Evolutionary conservation across 345 rosid genomes (phyloP).

Genomic region (Populus euphratica): DNA sequence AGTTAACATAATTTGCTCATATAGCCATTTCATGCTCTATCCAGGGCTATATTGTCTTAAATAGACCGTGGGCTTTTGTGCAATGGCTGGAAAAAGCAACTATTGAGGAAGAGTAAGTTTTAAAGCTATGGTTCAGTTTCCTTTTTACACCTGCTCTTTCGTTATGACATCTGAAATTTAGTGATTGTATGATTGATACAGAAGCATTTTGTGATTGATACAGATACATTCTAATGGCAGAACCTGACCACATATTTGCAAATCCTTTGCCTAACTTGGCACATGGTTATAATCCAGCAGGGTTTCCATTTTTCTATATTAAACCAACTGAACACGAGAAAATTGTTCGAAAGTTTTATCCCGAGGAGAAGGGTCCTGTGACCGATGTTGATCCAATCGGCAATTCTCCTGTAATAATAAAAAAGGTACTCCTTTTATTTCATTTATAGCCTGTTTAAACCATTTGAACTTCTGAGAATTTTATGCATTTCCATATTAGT

Average conservation of each 20-base stretch:
- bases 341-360: constrained; percentile 62
- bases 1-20: background rate
- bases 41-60: constrained; percentile 96
- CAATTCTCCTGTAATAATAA: constrained; percentile 74
- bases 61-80: constrained; percentile 98
- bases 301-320: constrained; percentile 87
- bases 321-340: constrained; percentile 51
- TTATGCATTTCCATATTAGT: background rate
- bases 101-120: constrained; percentile 84
- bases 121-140: background rate
- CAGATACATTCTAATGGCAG: constrained; percentile 90
- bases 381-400: constrained; percentile 67
- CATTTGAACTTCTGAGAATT: background rate
- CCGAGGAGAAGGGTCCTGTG: constrained; percentile 63
- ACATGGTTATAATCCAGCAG: constrained; percentile 64
- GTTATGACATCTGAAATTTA: constrained; percentile 17
- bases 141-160: background rate
- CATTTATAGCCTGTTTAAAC: background rate
- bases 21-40: constrained; percentile 8
- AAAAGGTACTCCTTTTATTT: constrained; percentile 41
- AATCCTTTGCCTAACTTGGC: constrained; percentile 84
- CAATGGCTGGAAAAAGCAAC: constrained; percentile 93
- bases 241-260: constrained; percentile 86
- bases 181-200: constrained; percentile 35
- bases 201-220: constrained; percentile 34